Evolutionary conservation across 768 basidiomycete species (phyloP).

Genomic region (Boletus tomentosulus): DNA sequence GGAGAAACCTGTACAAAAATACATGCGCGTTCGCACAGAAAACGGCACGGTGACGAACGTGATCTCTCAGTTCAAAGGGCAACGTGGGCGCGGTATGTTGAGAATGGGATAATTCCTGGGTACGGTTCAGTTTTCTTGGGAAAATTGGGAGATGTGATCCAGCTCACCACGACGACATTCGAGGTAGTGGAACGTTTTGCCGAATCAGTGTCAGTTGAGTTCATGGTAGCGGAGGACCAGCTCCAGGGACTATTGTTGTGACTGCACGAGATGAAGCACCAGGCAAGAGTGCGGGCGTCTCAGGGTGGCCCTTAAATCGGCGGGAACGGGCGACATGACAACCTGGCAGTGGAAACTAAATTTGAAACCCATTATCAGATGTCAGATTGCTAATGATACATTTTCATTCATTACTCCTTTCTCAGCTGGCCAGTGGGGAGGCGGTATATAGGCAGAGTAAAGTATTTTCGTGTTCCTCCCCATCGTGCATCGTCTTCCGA

Average conservation of each 20-base stretch:
- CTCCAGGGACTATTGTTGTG: constrained; percentile 5
- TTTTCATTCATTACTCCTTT: constrained; percentile 8
- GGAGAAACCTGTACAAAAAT: constrained; percentile 33
- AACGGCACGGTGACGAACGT: constrained; percentile 28
- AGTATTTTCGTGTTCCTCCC: constrained; percentile 75
- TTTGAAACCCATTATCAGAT: background rate
- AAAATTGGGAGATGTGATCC: background rate
- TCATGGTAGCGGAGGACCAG: constrained; percentile 23
- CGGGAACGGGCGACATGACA: background rate
- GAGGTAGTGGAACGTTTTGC: constrained; percentile 11
- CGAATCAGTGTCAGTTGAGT: background rate
- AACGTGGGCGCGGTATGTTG: constrained; percentile 26
- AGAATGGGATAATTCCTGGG: constrained; percentile 33
- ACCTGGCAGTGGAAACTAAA: background rate
- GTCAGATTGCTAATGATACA: background rate
- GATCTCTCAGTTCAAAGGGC: constrained; percentile 36
- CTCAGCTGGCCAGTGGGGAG: constrained; percentile 48
- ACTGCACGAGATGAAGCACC: background rate
- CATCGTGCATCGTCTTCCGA: constrained; percentile 53
- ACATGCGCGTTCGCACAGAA: background rate
- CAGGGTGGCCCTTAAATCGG: background rate
- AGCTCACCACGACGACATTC: constrained; percentile 25
- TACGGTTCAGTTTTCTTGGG: background rate
- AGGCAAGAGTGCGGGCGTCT: background rate
- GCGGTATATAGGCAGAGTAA: constrained; percentile 70